Evolutionary conservation across 2,329 filamentous ascomycete genomes (phyloP), one percentile per base, ranked within the genome.

Genomic region (Pseudocercospora vitis): DNA sequence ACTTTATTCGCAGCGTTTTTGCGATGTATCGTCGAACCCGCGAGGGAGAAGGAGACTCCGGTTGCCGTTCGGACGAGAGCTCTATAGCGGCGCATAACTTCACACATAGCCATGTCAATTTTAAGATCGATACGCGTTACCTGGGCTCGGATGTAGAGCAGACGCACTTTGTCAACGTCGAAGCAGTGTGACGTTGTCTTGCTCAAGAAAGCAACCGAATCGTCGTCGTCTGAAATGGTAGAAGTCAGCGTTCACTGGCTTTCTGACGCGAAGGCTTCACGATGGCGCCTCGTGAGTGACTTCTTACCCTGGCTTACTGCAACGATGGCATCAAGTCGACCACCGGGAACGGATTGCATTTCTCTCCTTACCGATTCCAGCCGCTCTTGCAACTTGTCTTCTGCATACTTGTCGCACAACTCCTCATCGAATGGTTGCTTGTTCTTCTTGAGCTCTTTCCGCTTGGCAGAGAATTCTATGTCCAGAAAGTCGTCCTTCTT

Each of bases 401-500:
- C 55, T 29, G 62, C 59, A 56, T 65, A 61, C 21, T 51, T 14
- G 7, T 63, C 58, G 50, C 60, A 63, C 4, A 52, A 53, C 18
- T 63, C 61, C 48, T 63, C 61, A 21, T 63, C 61, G 16, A 62
- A 59, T 9, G 45, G 26, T 33, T 53, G 37, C 6, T 57, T 55
- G 11, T 52, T 50, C 24, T 56, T 58, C 49, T 61, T 61, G 9
- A 61, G 29, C 48, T 54, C 53, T 47, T 61, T 62, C 7, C 56
- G 53, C 14, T 45, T 50, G 8, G 53, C 48, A 6, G 55, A 51
- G 26, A 59, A 61, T 23, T 59, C 50, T 5, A 64, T 60, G n/a
- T 63, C 67, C 16, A 67, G 46, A 48, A 70, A 60, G 24, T 69
- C 67, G 48, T 71, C 68, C 48, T 68, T 69, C 53, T 71, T 70